Evolutionary conservation across 257 asterid genomes (phyloP).

Genomic region (Solanum pennellii): DNA sequence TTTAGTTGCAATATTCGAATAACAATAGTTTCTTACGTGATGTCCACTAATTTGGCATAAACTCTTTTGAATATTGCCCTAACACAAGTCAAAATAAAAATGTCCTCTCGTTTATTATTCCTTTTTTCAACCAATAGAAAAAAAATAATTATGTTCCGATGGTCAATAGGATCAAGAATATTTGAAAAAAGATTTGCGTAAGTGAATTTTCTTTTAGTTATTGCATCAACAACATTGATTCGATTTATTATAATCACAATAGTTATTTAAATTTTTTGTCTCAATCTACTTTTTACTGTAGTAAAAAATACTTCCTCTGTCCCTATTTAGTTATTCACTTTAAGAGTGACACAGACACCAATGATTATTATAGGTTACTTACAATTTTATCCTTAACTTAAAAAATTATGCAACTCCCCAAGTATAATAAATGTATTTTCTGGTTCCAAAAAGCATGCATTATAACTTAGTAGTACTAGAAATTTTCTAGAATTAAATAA

Average conservation of each 20-base stretch:
- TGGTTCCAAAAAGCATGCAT: too few relatives aligned
- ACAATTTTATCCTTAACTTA: too few relatives aligned
- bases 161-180: not conserved
- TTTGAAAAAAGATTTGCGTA: not conserved
- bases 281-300: fast-evolving
- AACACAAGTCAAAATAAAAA: not conserved
- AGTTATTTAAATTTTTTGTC: not conserved
- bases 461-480: too few relatives aligned
- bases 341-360: too few relatives aligned
- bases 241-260: not conserved
- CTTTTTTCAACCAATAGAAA: not conserved
- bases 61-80: not conserved
- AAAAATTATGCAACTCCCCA: too few relatives aligned
- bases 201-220: not conserved
- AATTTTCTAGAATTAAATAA: too few relatives aligned
- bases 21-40: not conserved
- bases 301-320: not conserved
- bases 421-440: too few relatives aligned
- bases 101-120: not conserved
- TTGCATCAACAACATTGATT: not conserved
- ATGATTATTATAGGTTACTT: too few relatives aligned
- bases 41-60: not conserved
- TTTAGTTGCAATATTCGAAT: not conserved
- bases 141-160: not conserved
- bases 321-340: too few relatives aligned